Evolutionary conservation across 805 yeast genomes (phyloP).

Genomic region (Kluyveromyces wickerhamii): DNA sequence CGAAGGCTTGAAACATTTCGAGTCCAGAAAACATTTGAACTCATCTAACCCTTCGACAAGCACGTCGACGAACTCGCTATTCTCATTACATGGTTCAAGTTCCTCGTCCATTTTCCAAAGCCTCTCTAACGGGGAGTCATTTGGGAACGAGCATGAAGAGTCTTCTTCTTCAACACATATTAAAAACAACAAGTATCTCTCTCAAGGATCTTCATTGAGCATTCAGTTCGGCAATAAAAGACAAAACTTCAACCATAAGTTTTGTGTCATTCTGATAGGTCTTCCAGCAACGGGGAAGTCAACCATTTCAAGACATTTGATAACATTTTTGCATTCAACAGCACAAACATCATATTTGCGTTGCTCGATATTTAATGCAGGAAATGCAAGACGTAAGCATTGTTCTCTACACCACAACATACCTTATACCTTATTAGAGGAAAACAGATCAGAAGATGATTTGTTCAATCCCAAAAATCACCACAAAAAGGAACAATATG

Average conservation of each 20-base stretch:
- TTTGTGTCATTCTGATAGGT: conserved; percentile 66
- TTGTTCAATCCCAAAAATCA: conserved; percentile 36
- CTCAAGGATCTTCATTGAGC: conserved; percentile 3
- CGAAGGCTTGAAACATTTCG: neutral
- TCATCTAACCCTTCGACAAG: neutral
- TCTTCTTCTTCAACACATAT: neutral
- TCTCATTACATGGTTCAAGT: conserved; percentile 17
- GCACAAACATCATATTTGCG: conserved; percentile 21
- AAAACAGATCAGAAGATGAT: conserved; percentile 31
- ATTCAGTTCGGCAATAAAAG: conserved; percentile 5
- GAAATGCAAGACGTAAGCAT: conserved; percentile 57
- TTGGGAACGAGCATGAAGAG: neutral
- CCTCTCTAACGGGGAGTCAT: neutral
- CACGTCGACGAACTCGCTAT: conserved; percentile 22
- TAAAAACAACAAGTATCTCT: neutral
- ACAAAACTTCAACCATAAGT: conserved; percentile 28
- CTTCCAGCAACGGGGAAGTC: conserved; percentile 75
- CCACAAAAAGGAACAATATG: conserved; percentile 42
- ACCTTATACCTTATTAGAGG: conserved; percentile 11
- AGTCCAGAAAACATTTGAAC: neutral
- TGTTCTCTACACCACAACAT: conserved; percentile 22
- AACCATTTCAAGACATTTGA: conserved; percentile 58
- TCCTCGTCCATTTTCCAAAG: conserved; percentile 15
- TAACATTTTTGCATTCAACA: conserved; percentile 41
- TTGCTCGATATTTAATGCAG: conserved; percentile 58